Conservation (phyloP, 139 green algal genomes). For the Volvox africanus region DNA sequence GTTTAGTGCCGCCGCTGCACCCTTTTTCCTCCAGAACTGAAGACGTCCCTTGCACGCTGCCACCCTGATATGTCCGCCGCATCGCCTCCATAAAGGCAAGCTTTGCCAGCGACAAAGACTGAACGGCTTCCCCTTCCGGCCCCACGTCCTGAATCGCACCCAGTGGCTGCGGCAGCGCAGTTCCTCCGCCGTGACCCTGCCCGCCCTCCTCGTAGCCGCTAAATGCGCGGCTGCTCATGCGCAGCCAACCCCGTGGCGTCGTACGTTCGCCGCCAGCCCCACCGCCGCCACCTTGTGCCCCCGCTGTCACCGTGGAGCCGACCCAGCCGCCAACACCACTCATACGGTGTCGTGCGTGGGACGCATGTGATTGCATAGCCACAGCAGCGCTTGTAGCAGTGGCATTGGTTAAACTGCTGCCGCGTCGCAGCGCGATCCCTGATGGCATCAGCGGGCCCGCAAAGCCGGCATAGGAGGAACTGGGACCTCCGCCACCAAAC, state of each 20-base stretch:
- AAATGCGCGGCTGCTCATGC: not conserved
- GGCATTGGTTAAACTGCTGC: not conserved
- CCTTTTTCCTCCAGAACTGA: no score
- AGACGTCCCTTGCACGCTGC: no score
- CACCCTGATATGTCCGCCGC: not conserved
- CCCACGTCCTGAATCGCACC: slow-evolving; percentile 1
- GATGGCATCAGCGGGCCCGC: not conserved
- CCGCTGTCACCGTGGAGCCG: not conserved
- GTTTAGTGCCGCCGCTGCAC: no score
- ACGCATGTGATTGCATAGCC: not conserved
- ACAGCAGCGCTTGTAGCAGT: not conserved
- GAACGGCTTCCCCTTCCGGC: not conserved
- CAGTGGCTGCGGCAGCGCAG: not conserved
- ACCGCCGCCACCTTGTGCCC: not conserved
- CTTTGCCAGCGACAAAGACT: not conserved
- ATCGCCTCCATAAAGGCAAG: not conserved
- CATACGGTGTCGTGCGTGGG: not conserved
- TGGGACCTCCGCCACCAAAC: not conserved
- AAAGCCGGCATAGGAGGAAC: slow-evolving; percentile 5
- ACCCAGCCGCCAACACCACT: not conserved
- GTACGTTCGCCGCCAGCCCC: not conserved
- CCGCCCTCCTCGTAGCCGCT: not conserved
- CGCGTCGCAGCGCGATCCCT: not conserved
- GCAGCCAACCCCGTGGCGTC: not conserved
- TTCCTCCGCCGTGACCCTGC: not conserved